These are phyloP conservation scores for Aspergillus hiratsukae DNA, from an alignment of 2,329 filamentous ascomycete species.

Conservation along the genomic window DNA sequence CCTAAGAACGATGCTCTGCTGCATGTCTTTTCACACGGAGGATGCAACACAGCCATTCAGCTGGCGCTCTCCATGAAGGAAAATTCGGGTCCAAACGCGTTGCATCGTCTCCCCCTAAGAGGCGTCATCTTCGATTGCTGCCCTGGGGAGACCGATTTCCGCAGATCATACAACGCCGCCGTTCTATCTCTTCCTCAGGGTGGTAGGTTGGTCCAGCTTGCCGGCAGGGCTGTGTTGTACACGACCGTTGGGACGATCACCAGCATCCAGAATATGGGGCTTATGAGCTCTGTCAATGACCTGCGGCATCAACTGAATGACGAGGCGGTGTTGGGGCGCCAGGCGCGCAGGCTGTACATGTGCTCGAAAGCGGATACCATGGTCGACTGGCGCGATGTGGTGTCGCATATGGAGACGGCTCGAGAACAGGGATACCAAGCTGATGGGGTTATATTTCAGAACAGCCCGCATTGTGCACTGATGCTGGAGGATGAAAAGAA, in stretches of 20 bases:
- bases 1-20: slow-evolving; percentile 8
- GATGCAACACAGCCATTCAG: slow-evolving; percentile 16
- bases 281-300: slow-evolving; percentile 5
- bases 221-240: slow-evolving; percentile 5
- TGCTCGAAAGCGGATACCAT: slow-evolving; percentile 9
- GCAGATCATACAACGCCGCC: slow-evolving; percentile 13
- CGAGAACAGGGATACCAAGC: slow-evolving; percentile 2
- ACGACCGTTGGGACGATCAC: slow-evolving; percentile 6
- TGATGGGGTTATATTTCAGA: slow-evolving; percentile 2
- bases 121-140: slow-evolving; percentile 20
- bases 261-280: slow-evolving; percentile 4
- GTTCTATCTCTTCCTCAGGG: slow-evolving; percentile 5
- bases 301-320: slow-evolving; percentile 10
- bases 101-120: slow-evolving; percentile 5
- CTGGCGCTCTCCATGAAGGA: slow-evolving; percentile 17
- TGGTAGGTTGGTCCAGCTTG: neutral
- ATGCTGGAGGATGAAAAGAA: slow-evolving; percentile 9
- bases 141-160: slow-evolving; percentile 16
- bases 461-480: slow-evolving; percentile 11
- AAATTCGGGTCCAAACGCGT: slow-evolving; percentile 1
- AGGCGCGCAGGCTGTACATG: slow-evolving; percentile 8
- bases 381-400: slow-evolving; percentile 7
- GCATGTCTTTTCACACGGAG: slow-evolving; percentile 22
- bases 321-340: neutral
- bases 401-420: slow-evolving; percentile 8